Base-by-base conservation (phyloP, 192 early-diverging fungal genomes). In the Pilaira anomala region DNA sequence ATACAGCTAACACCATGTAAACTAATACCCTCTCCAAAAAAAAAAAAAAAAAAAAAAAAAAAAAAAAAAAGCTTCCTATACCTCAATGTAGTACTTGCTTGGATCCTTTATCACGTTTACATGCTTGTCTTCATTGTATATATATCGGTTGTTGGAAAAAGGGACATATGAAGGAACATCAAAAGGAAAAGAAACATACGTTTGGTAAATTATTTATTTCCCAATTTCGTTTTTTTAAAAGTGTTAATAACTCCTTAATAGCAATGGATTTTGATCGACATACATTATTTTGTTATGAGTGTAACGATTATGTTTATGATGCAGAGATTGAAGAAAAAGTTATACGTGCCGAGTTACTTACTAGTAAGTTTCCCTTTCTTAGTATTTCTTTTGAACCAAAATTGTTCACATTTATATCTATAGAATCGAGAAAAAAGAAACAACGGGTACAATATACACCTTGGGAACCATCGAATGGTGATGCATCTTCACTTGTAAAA, bases 251-350 rank as follows among this genome's bases (percentile, higher is more conserved):
- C n/a, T 44, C 19, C n/a, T 48, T 44, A 33, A 66, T 84, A 81
- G 90, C 91, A 2, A 80, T 95, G 66, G 93, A 96, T 61, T 85
- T 93, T 58, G 69, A 71, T 56, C 83, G 80, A 21, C 79, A 77
- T 50, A 77, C 67, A 9, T 60, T 95, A 18, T 96, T 81, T 72
- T 96, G 94, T 62, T 45, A 46, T 7, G 74, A 78, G 16, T 96
- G 94, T 76, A 78, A 85, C 55, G 91, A 94, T 69, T 94, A 95
- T 71, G 79, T 96, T 0, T 90, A 91, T 68, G 94, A 95, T 71
- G 55, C 76, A 2, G 87, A 89, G 39, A 78, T 94, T 13, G 80
- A 85, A n/a, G 77, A 72, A 61, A 49, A 66, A 51, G 33, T 60
- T 58, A 45, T 74, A 66, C 48, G 53, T 49, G 14, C 25, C 46